Evolutionary conservation across 192 early-diverging fungal genomes (phyloP), one percentile per base, ranked within the genome.

Genomic region (Coemansia reversa): DNA sequence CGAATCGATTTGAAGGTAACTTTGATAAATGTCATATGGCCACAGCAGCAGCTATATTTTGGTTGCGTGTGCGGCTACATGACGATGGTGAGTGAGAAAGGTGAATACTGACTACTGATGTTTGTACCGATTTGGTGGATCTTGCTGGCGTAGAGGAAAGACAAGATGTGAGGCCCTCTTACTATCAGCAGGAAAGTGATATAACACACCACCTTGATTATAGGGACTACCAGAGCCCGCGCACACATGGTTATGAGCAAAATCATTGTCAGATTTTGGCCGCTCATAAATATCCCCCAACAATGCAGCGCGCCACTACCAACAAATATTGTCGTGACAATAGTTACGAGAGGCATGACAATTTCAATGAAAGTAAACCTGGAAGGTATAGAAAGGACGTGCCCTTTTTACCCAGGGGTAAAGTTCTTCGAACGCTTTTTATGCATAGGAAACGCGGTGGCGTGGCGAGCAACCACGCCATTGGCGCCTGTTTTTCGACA

Each of bases 341-440:
- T 22, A 27, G 51, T 19, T 8, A 19, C 22, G 12, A 27, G 7
- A 19, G 24, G 19, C 8, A 29, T n/a, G 29, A 49, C 5, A 20
- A 33, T 28, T 7, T 30, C 18, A 7, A 58, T 42, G 6, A 23
- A 6, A 49, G 14, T 29, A 19, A 50, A 32, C 61, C 62, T 23
- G 67, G 67, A 16, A 19, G 29, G 12, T 58, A 58, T 48, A 62
- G 60, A 30, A 29, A 11, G 35, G 30, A 62, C 29, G 62, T 58
- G 12, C 67, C 68, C 0, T 19, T 16, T n/a, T 35, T 29, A 16
- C 62, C 55, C 14, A 60, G n/a, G 25, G 45, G 39, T 2, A 28
- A 35, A 48, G 58, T 72, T n/a, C 55, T 24, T n/a, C 75, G 75
- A 24, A 71, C 75, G 29, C 28, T 71, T 7, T 76, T 76, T 68